These are phyloP conservation scores for Galerina sulciceps DNA, from an alignment of 768 basidiomycete species.

Conservation along the genomic window DNA sequence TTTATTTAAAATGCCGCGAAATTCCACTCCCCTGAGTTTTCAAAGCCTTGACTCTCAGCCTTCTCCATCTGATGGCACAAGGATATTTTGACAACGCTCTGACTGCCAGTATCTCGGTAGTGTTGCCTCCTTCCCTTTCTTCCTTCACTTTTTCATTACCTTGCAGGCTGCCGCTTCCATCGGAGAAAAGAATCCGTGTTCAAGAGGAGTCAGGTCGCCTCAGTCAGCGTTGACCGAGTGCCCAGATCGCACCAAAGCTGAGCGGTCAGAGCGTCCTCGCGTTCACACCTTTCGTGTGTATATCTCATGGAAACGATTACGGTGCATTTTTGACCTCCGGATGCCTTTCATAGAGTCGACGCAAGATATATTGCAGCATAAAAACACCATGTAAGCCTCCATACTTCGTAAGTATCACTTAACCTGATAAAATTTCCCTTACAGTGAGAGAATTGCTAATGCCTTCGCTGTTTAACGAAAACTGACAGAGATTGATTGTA, in stretches of 20 bases:
- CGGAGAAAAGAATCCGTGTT: not conserved
- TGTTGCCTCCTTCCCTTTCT: not conserved
- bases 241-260: not conserved
- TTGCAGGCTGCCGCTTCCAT: not conserved
- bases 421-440: not conserved
- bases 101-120: slow-evolving; percentile 2
- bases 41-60: not conserved
- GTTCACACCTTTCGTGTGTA: slow-evolving; percentile 4
- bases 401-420: not conserved
- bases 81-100: not conserved
- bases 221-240: not conserved
- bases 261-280: not conserved
- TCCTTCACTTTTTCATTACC: not conserved
- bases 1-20: not conserved
- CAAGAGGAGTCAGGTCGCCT: not conserved
- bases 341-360: slow-evolving; percentile 8
- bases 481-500: not conserved
- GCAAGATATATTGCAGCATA: slow-evolving; percentile 22
- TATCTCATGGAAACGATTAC: not conserved
- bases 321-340: not conserved
- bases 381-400: slow-evolving; percentile 31
- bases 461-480: slow-evolving; percentile 22
- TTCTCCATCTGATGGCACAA: not conserved
- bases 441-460: slow-evolving; percentile 38
- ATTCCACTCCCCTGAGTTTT: not conserved